These are phyloP conservation scores for Strobilomyces dryophilus DNA, from an alignment of 768 basidiomycete genomes.

Conservation along the genomic window DNA sequence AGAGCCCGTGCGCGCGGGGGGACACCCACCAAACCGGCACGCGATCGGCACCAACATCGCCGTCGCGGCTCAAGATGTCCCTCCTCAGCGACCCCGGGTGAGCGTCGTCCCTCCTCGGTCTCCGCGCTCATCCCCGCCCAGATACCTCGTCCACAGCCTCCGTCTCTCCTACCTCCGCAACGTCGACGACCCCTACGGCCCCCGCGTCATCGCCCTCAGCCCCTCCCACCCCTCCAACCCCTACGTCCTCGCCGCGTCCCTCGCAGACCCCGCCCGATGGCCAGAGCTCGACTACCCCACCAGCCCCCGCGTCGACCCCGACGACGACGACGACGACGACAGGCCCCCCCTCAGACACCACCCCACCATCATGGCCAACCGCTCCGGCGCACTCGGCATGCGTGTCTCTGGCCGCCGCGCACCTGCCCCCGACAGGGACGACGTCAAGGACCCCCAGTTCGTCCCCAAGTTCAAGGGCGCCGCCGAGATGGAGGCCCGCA, in stretches of 20 bases:
- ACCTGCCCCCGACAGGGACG: no score
- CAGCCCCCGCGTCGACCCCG: conserved; percentile 69
- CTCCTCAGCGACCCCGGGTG: conserved; percentile 64
- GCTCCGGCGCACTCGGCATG: conserved; percentile 71
- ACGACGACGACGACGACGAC: conserved; percentile 53
- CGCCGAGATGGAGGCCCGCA: conserved; percentile 80
- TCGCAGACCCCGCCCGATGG: conserved; percentile 79
- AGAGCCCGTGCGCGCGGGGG: background rate
- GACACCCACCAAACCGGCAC: no score
- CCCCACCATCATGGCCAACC: conserved; percentile 80
- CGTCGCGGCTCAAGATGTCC: conserved; percentile 42
- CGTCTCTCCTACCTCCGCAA: conserved; percentile 85
- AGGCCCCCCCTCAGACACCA: conserved; percentile 60
- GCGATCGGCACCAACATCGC: background rate
- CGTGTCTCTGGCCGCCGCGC: conserved; percentile 64
- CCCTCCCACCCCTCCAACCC: conserved; percentile 77
- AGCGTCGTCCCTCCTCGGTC: conserved; percentile 3
- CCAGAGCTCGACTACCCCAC: conserved; percentile 74
- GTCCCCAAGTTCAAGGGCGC: conserved; percentile 78
- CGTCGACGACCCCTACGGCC: conserved; percentile 82
- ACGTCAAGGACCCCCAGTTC: conserved; percentile 53
- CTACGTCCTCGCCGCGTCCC: conserved; percentile 73
- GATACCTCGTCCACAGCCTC: conserved; percentile 78
- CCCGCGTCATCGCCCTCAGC: conserved; percentile 76
- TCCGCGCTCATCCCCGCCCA: conserved; percentile 21